Conservation (phyloP, 495 filamentous ascomycete species). For the Penicillium salamii region DNA sequence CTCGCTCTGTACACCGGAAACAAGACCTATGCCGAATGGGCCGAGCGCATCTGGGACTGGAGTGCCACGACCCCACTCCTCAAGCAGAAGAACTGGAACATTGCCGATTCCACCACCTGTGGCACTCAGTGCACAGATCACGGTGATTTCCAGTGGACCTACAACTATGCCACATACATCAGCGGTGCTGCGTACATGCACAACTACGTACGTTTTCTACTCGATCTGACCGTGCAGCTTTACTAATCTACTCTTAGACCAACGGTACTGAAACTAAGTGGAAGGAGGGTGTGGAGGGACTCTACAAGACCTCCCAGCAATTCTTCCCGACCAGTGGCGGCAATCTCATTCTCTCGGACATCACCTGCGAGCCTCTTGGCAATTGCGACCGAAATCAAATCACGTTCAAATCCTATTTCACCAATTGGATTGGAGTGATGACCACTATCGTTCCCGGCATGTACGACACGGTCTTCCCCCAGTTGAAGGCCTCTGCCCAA, state of each 20-base stretch:
- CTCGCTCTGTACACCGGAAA: slow-evolving; percentile 74
- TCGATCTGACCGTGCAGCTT: too few relatives aligned
- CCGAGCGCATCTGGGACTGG: slow-evolving; percentile 71
- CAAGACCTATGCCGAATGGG: slow-evolving; percentile 73
- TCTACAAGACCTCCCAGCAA: slow-evolving; percentile 45
- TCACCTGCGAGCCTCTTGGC: slow-evolving; percentile 62
- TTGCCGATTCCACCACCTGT: slow-evolving; percentile 66
- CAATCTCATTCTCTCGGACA: slow-evolving; percentile 60
- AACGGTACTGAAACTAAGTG: slow-evolving; percentile 45
- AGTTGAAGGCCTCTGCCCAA: slow-evolving; percentile 52
- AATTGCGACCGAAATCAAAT: slow-evolving; percentile 70
- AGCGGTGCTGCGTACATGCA: slow-evolving; percentile 76
- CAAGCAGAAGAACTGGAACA: slow-evolving; percentile 43
- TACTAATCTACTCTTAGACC: slow-evolving; percentile 31
- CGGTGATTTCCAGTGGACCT: slow-evolving; percentile 69
- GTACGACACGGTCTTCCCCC: slow-evolving; percentile 51
- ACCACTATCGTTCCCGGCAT: slow-evolving; percentile 66
- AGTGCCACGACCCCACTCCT: slow-evolving; percentile 55
- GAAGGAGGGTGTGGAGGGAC: slow-evolving; percentile 53
- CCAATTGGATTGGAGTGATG: slow-evolving; percentile 66
- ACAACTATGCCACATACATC: slow-evolving; percentile 72
- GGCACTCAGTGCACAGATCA: slow-evolving; percentile 55
- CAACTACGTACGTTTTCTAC: slow-evolving; percentile 52
- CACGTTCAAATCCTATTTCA: slow-evolving; percentile 73
- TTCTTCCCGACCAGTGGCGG: slow-evolving; percentile 54